Base-by-base conservation (phyloP, 345 rosid species). In the Eucalyptus curtisii region DNA sequence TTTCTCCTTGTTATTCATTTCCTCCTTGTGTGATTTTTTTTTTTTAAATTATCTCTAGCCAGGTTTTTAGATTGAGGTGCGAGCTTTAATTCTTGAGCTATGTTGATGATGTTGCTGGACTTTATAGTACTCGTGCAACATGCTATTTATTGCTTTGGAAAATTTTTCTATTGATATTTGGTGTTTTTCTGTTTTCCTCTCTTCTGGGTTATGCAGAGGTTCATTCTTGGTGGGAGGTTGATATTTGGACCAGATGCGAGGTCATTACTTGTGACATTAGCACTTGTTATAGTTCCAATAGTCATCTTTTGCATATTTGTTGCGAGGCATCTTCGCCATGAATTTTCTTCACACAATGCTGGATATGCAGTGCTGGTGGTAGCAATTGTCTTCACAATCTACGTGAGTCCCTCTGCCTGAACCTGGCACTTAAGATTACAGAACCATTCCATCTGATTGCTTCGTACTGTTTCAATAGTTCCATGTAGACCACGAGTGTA, bases 201-300 rank as follows among this genome's bases (percentile, higher is more conserved):
- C 66, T 53, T 91, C 61, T 86, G 87, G 40, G 48, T 86, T 91
- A 86, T 92, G 86, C 97, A 97, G 99, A 97, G 94, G 59, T 89
- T 89, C 86, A 82, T 88, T 86, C 91, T 98, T 91, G 95, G 95
- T 90, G 99, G 99, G 91, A 96, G 99, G 90, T 91, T 98, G 93
- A 95, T 98, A 88, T 98, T 98, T 91, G 99, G 99, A 85, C 99
- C 99, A 86, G 99, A 98, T 95, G 99, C 98, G 81, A 94, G 88
- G 91, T 97, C 99, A 68, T 89, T 98, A 86, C 91, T 95, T 85
- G 92, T 92, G 88, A 98, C 99, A 50, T 91, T 98, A 86, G 92
- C 95, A 82, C 92, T 98, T 91, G 94, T 97, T 94, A 93, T 93
- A 80, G 93, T 92, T 88, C 99, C 99, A 10, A 94, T 95, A 88